phyloP scores from a whole-genome alignment of 1,139 yeast species.

The Torulaspora globosa region DNA sequence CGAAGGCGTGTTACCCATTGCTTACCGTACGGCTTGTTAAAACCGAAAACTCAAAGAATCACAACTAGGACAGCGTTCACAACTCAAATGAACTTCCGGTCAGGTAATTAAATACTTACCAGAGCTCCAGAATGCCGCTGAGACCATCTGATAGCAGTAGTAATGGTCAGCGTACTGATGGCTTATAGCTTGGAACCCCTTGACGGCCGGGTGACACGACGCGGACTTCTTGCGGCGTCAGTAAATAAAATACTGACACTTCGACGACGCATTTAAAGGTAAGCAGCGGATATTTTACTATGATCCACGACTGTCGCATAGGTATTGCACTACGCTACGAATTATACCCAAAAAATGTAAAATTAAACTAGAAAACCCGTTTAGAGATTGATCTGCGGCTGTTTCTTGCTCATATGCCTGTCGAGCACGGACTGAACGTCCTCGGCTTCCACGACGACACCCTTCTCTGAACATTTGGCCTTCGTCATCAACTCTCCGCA shows the following conservation, averaged over 20 bases:
- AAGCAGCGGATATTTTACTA: neutral
- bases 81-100: neutral
- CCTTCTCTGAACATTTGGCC: slow-evolving; percentile 93
- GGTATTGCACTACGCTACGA: neutral
- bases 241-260: neutral
- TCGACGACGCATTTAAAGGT: neutral
- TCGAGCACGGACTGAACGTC: slow-evolving; percentile 68
- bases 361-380: neutral
- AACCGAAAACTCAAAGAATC: neutral
- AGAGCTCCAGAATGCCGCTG: neutral
- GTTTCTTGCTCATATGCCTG: slow-evolving; percentile 21
- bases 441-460: slow-evolving; percentile 75
- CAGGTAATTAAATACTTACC: neutral
- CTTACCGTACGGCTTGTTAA: neutral
- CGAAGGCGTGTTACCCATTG: slow-evolving; percentile 19
- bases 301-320: neutral
- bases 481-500: slow-evolving; percentile 82
- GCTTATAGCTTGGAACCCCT: neutral
- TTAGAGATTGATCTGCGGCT: neutral
- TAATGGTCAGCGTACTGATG: neutral
- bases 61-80: neutral
- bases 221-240: slow-evolving; percentile 1
- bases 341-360: neutral
- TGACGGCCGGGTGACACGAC: slow-evolving; percentile 3
- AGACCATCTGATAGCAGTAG: neutral